Base-by-base conservation (phyloP, 352 stramenopile species). In the Pseudoperonospora humuli region DNA sequence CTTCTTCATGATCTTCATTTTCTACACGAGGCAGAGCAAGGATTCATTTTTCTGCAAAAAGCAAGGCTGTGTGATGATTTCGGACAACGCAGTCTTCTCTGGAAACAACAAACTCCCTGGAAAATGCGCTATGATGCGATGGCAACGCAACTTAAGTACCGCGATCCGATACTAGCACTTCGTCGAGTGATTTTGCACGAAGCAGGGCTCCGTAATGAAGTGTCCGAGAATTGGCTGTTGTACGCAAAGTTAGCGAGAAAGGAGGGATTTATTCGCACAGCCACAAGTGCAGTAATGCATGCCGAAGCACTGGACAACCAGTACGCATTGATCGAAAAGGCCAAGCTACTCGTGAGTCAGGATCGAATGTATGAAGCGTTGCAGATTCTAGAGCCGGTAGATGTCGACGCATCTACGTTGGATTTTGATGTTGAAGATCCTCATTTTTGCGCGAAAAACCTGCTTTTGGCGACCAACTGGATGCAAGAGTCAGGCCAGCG, bases 381-480 rank as follows among this genome's bases (percentile, higher is more conserved):
- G 20, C 82, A 92, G 50, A 68, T 89, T 39, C 55, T 94, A 5
- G 82, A 94, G 21, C 82, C 82, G 0, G 67, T 90, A 28, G 68
- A 81, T 43, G 83, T 94, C 19, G 79, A 92, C 33, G 63, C 74
- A 6, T 68, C 74, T 9, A 85, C 72, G 28, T 45, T 93, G 18
- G 75, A 87, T 19, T 87, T 75, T 54, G 64, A 85, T 18, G 71
- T 87, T 1, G 76, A 86, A 33, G 76, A 94, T 24, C 60, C 61
- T 18, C 74, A 81, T 27, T 79, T 80, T 25, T 78, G 67, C 56
- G 86, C 87, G 24, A 94, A 93, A 21, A 89, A 81, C 21, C 59
- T 98, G 15, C 70, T 99, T 5, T 70, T 97, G 27, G 79, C 92
- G 7, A 98, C 95, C 0, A 93, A 97, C 41, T 98, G 94, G 93